phyloP scores from a whole-genome alignment of 2,329 filamentous ascomycete genomes.

The Fonsecaea pedrosoi region DNA sequence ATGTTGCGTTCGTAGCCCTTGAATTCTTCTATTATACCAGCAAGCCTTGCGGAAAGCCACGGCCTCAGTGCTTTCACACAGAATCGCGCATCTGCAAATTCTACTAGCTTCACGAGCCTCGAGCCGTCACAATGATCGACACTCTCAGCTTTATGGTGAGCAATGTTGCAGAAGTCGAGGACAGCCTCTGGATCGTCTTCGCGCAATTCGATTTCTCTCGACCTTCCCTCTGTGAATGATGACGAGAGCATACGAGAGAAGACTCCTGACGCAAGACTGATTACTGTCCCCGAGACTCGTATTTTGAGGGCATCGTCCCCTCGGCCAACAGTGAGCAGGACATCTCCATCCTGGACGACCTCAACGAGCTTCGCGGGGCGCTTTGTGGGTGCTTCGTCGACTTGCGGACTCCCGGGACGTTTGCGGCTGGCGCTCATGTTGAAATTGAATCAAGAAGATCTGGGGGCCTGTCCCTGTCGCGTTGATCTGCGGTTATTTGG shows the following conservation, averaged over 20 bases:
- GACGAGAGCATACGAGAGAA: conserved; percentile 12
- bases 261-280: conserved; percentile 10
- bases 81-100: conserved; percentile 1
- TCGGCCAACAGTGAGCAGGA: conserved; percentile 6
- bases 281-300: conserved; percentile 12
- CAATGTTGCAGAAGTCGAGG: conserved; percentile 18
- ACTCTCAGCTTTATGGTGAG: conserved; percentile 4
- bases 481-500: not conserved
- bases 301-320: conserved; percentile 11
- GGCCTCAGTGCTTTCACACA: not conserved
- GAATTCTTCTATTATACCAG: not conserved
- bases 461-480: not conserved
- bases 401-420: not conserved
- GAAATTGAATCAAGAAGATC: not conserved
- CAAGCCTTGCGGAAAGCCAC: not conserved
- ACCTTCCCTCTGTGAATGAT: not conserved
- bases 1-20: too few relatives aligned
- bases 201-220: not conserved
- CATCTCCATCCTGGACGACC: conserved; percentile 5
- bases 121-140: not conserved
- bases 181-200: conserved; percentile 10
- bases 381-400: not conserved
- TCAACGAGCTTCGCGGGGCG: not conserved
- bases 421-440: not conserved
- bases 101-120: not conserved